phyloP scores from a whole-genome alignment of 1,284 basidiomycete genomes.

The Rhodotorula sp. region DNA sequence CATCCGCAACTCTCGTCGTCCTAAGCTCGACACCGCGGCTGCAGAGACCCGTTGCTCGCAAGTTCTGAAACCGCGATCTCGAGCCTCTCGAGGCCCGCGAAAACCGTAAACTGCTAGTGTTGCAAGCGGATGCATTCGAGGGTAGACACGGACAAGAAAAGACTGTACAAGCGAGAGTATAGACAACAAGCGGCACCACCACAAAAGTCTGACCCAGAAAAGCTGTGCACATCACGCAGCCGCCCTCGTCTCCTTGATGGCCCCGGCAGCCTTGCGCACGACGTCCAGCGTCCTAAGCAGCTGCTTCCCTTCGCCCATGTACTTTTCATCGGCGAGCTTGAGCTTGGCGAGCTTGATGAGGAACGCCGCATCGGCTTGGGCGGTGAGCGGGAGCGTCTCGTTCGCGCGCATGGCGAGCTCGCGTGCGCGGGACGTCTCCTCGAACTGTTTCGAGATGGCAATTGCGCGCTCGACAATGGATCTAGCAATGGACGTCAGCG shows the following conservation, averaged over 20 bases:
- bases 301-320: constrained; percentile 11
- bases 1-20: too few relatives aligned
- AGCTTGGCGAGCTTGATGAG: constrained; percentile 49
- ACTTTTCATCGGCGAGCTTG: neutral
- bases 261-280: constrained; percentile 10
- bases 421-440: constrained; percentile 55
- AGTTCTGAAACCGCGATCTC: too few relatives aligned
- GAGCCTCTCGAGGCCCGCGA: too few relatives aligned
- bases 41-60: too few relatives aligned
- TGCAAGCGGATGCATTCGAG: too few relatives aligned
- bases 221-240: neutral
- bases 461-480: constrained; percentile 78
- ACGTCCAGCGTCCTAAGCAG: constrained; percentile 19
- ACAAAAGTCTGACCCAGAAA: neutral
- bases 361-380: constrained; percentile 83
- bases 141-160: neutral
- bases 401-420: constrained; percentile 67
- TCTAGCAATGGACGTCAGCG: constrained; percentile 45
- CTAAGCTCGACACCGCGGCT: too few relatives aligned
- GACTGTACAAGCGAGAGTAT: neutral
- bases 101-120: too few relatives aligned
- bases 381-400: constrained; percentile 65
- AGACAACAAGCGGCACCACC: neutral
- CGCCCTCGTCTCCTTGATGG: neutral
- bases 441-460: constrained; percentile 80